Evolutionary conservation across 805 yeast species (phyloP), one percentile per base, ranked within the genome.

Genomic region (Metschnikowia vanudenii): DNA sequence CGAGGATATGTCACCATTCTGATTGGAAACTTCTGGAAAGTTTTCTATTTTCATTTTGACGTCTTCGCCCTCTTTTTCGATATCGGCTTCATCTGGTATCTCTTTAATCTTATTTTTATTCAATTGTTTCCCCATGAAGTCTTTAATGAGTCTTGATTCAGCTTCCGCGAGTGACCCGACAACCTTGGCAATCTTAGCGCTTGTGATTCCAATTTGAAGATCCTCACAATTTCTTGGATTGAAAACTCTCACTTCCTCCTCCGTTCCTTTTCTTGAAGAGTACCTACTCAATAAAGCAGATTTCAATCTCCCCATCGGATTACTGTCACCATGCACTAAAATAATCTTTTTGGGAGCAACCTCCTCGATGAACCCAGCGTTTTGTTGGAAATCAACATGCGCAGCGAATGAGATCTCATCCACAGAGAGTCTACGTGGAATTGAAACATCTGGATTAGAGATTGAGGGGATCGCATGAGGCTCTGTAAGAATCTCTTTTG

Each of bases 361-460:
- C 49, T 82, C 73, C 55, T 91, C 97, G 49, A 94, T 94, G 60
- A 94, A 94, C 46, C 86, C 88, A 1, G 96, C 74, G 57, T 94
- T 94, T 61, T 94, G 97, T 58, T 87, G 89, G 65, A 85, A 94
- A 63, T 94, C 99, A 18, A 94, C 99, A 67, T 94, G 99, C 0
- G 99, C 99, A n/a, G 99, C 98, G 74, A 94, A 94, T 1, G 98
- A 91, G 3, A 94, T 85, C 65, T 94, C 99, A 54, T 92, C 97
- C 14, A 94, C 84, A 39, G 79, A 80, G 46, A 95, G 68, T 53
- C 97, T 76, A 60, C 99, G 81, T 4, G 98, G 97, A 34, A 94
- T 85, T 49, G 81, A 79, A 16, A 83, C 69, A 50, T 90, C 97
- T 0, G 96, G 88, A 54, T 88, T 88, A n/a, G 75, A 71, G 19